Evolutionary conservation across 164 flowering plant species (phyloP), one percentile per base, ranked within the genome.

Genomic region (Macadamia integrifolia): DNA sequence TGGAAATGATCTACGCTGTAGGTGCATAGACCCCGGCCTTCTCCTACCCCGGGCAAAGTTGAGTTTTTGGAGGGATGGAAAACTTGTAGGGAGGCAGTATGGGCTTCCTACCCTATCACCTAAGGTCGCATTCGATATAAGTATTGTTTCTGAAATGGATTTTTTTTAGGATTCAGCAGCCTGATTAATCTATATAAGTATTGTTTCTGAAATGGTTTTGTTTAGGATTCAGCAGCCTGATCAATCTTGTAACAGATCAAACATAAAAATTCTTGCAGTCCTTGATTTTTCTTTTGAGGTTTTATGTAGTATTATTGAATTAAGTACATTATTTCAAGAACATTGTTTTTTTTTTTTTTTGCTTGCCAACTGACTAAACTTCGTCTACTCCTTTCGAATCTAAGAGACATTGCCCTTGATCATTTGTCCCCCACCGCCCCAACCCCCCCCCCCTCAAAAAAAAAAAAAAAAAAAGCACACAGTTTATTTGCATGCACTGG

Each of bases 41-140:
- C 76, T 92, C 65, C 84, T 90, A 23, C 98, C 98, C n/a, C 79
- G 94, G 59, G 98, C 96, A 31, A 92, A 92, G 66, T 74, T 88
- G 72, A 92, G 93, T 76, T 88, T 87, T 70, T 90, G 96, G 98
- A 84, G 98, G 74, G 82, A 87, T 52, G 96, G 96, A 63, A 86
- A 79, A 70, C 90, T 85, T 67, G 86, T 88, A 12, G 79, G 70
- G 64, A 83, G 81, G 69, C 77, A 84, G 55, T 57, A 73, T 49
- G 82, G 69, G 55, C 87, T 86, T 52, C 92, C 96, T 60, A 88
- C 89, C 49, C 65, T 90, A 58, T 88, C 91, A 64, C 29, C 75
- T 6, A 90, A 92, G 94, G 98, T 90, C 11, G 44, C 12, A 1
- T 69, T 71, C 18, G 0, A 57, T 18, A 23, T 3, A 14, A 53